phyloP scores from a whole-genome alignment of 768 basidiomycete species.

The Collybiopsis confluens region DNA sequence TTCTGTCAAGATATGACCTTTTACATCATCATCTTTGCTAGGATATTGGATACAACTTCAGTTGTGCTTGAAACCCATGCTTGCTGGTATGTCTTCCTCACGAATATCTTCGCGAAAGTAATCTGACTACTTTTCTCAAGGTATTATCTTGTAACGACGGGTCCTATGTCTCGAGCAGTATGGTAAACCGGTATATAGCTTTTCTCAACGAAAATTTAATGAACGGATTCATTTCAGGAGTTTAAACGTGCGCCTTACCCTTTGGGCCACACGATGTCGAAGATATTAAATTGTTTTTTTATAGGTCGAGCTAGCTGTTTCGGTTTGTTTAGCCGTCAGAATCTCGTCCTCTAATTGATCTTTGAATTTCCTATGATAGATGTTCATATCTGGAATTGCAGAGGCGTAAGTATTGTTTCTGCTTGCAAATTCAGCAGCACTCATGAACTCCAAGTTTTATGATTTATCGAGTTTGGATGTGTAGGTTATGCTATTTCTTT shows the following conservation, averaged over 20 bases:
- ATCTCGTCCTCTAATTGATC: no score
- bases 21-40: constrained; percentile 5
- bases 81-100: constrained; percentile 19
- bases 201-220: neutral
- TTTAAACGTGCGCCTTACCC: constrained; percentile 21
- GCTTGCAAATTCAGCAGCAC: neutral
- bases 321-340: constrained; percentile 20
- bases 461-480: constrained; percentile 26
- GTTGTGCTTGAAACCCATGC: constrained; percentile 27
- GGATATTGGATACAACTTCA: constrained; percentile 25
- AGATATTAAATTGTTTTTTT: neutral
- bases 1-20: neutral
- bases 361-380: constrained; percentile 14
- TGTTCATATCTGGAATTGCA: constrained; percentile 28
- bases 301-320: constrained; percentile 24
- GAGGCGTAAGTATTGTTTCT: constrained; percentile 23
- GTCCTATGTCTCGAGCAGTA: constrained; percentile 14
- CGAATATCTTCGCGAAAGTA: neutral
- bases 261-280: neutral
- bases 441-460: constrained; percentile 19
- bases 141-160: constrained; percentile 25
- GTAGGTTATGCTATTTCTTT: constrained; percentile 9
- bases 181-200: constrained; percentile 18
- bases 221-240: constrained; percentile 20
- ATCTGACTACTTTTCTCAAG: neutral